Base-by-base conservation (phyloP, 371 early-diverging fungal genomes). In the Encephalitozoon hellem region DNA sequence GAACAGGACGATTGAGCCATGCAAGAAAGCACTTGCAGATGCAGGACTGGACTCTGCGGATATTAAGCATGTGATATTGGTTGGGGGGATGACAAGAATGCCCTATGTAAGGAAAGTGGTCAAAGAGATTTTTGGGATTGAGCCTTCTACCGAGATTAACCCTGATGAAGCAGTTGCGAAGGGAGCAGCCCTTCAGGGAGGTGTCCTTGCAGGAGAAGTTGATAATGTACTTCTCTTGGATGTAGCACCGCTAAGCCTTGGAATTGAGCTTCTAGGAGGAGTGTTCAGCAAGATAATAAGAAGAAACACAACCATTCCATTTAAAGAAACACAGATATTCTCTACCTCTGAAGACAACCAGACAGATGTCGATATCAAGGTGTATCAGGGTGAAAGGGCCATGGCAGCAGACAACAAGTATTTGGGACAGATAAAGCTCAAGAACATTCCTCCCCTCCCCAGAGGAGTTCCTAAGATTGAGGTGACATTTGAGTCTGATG, bases 141-240 rank as follows among this genome's bases (percentile, higher is more conserved):
- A 94, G 51, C 95, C 96, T 12, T 88, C 89, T 84, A 92, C 91
- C 87, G 88, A 89, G 66, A 93, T 97, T 80, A 93, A 97, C 87
- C 97, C 99, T 23, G 99, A 98, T 83, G 96, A 96, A 85, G 97
- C 96, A 42, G 96, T 97, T 28, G 97, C 99, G 64, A 89, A 93
- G 77, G 97, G 99, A 80, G 99, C 99, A 67, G 94, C 97, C 66
- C 90, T 97, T 77, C 97, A 96, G 77, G 97, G 94, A 80, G 96
- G 95, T 86, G 94, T 96, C 45, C 85, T 97, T 42, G 2, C 12
- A 9, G 96, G 96, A 72, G 90, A 91, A 59, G 93, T 95, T 52
- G 91, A 92, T 32, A 91, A 93, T 84, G 89, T 95, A 49, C 87
- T 96, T 28, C 87, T 96, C 63, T 87, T 98, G 59, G 99, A 98